A percentile compares a stretch with the other conserved stretches of the same genome.
These are phyloP conservation scores for Trichoderma atrobrunneum DNA, from an alignment of 2,329 filamentous ascomycete species.

Conservation along the genomic window DNA sequence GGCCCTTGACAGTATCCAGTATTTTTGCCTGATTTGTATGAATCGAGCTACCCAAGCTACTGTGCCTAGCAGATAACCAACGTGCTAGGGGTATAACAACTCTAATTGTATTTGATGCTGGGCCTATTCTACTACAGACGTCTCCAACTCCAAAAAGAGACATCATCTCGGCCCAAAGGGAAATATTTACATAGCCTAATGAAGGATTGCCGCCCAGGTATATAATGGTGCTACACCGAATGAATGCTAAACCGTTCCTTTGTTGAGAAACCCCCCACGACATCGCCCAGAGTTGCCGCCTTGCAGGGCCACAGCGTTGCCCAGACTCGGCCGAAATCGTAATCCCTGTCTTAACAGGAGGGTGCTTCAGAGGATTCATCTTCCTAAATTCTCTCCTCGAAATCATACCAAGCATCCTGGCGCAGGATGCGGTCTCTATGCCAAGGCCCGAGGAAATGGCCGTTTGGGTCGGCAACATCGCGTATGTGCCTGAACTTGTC, in stretches of 20 bases:
- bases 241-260: not conserved
- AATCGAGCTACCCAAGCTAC: not conserved
- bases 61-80: not conserved
- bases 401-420: slow-evolving; percentile 32
- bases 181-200: slow-evolving; percentile 12
- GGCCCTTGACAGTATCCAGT: not conserved
- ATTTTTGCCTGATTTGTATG: not conserved
- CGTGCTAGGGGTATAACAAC: not conserved
- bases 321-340: slow-evolving; percentile 20
- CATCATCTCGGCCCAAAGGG: not conserved
- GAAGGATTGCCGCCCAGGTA: not conserved
- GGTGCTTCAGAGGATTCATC: slow-evolving; percentile 30
- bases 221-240: not conserved
- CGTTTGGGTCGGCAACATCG: slow-evolving; percentile 70
- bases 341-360: slow-evolving; percentile 28
- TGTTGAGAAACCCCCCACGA: not conserved
- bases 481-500: slow-evolving; percentile 66
- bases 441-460: slow-evolving; percentile 90
- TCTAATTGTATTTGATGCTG: not conserved
- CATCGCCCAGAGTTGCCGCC: not conserved
- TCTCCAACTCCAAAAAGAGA: not conserved
- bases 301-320: not conserved
- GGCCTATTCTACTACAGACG: not conserved
- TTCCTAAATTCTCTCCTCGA: slow-evolving; percentile 35
- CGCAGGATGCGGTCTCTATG: slow-evolving; percentile 66